These are phyloP conservation scores for Candida sanyaensis DNA, from an alignment of 1,139 yeast species.

Conservation along the genomic window DNA sequence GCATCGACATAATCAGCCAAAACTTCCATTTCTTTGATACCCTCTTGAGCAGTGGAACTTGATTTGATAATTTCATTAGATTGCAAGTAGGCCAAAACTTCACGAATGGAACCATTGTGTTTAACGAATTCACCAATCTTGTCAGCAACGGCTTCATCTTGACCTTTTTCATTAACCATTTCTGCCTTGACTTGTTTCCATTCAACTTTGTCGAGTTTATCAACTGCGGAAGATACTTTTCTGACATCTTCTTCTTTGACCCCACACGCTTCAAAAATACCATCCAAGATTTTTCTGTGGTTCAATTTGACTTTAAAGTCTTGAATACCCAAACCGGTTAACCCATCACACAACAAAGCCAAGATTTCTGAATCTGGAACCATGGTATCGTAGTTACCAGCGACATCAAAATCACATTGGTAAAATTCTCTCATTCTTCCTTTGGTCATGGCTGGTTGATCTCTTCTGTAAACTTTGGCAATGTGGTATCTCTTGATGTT, in stretches of 20 bases:
- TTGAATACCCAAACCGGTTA: constrained; percentile 75
- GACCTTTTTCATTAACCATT: constrained; percentile 88
- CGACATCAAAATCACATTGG: constrained; percentile 97
- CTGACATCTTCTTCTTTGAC: constrained; percentile 93
- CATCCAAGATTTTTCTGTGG: constrained; percentile 94
- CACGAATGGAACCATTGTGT: constrained; percentile 73
- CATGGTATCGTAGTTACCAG: constrained; percentile 90
- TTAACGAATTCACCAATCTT: constrained; percentile 89
- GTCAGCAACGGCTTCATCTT: constrained; percentile 89
- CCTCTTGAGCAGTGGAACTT: constrained; percentile 75
- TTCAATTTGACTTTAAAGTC: constrained; percentile 91
- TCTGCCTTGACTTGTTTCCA: constrained; percentile 94
- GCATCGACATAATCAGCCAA: constrained; percentile 81
- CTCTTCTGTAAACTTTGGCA: constrained; percentile 97
- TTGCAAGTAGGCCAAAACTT: constrained; percentile 59
- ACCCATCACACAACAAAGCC: constrained; percentile 80
- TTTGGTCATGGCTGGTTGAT: constrained; percentile 99
- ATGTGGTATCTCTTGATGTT: constrained; percentile 92
- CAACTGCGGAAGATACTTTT: constrained; percentile 92
- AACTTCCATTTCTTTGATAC: constrained; percentile 76
- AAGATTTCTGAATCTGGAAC: constrained; percentile 93
- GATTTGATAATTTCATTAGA: constrained; percentile 56
- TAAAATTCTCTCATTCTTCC: constrained; percentile 99
- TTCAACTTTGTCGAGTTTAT: constrained; percentile 90
- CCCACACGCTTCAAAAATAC: constrained; percentile 93